A percentile compares a stretch with the other conserved stretches of the same genome.
These are phyloP conservation scores for Xylaria scruposa DNA, from an alignment of 495 filamentous ascomycete species.

Conservation along the genomic window DNA sequence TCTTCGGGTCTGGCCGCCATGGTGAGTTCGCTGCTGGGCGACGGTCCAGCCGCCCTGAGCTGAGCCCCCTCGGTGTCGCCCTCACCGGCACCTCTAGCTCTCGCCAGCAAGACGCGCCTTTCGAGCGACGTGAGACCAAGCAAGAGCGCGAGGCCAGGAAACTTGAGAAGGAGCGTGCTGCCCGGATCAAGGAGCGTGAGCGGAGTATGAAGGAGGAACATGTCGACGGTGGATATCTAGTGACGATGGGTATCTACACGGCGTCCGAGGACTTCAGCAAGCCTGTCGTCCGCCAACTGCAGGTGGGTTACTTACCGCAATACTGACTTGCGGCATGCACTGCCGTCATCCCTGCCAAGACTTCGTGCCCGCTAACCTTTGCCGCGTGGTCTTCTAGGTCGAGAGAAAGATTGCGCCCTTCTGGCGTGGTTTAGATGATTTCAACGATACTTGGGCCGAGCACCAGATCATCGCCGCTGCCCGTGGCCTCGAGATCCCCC, in stretches of 20 bases:
- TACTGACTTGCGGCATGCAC: neutral
- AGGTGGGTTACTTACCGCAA: slow-evolving; percentile 62
- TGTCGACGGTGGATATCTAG: slow-evolving; percentile 92
- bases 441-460: slow-evolving; percentile 88
- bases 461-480: slow-evolving; percentile 91
- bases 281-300: slow-evolving; percentile 84
- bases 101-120: slow-evolving; percentile 42
- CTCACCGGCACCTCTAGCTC: slow-evolving; percentile 33
- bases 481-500: slow-evolving; percentile 81
- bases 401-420: slow-evolving; percentile 93
- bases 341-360: slow-evolving; percentile 13
- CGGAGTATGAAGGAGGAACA: slow-evolving; percentile 91
- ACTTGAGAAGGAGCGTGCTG: slow-evolving; percentile 77
- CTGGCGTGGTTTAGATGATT: slow-evolving; percentile 91
- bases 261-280: slow-evolving; percentile 95
- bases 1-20: slow-evolving; percentile 38
- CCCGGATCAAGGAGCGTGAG: slow-evolving; percentile 81
- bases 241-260: slow-evolving; percentile 92
- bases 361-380: slow-evolving; percentile 27
- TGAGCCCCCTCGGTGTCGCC: slow-evolving; percentile 35
- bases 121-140: slow-evolving; percentile 79
- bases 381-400: slow-evolving; percentile 61
- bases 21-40: slow-evolving; percentile 46
- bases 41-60: slow-evolving; percentile 37
- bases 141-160: slow-evolving; percentile 89